Evolutionary conservation across 805 yeast species (phyloP).

Genomic region (Wickerhamiella nectarea): DNA sequence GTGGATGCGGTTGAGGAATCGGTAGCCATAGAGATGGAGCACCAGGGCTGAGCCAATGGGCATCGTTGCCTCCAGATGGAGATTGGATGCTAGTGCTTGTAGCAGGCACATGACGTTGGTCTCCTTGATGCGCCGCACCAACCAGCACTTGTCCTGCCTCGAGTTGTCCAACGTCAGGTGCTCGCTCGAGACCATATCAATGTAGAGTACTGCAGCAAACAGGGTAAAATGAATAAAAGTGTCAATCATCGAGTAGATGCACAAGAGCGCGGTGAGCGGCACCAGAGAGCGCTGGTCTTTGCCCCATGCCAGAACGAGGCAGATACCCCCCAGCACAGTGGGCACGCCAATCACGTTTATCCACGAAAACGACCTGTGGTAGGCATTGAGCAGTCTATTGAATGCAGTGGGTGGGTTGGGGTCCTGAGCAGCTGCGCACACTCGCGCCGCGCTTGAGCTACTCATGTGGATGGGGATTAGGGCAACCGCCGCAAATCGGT

Average conservation of each 20-base stretch:
- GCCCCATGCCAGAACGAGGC: neutral
- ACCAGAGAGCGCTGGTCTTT: slow-evolving; percentile 1
- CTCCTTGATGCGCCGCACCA: neutral
- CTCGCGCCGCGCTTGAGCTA: neutral
- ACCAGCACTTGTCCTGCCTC: neutral
- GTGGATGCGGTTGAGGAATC: slow-evolving; percentile 7
- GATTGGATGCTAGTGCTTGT: neutral
- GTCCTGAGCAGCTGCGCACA: neutral
- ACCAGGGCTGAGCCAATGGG: neutral
- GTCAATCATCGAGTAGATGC: slow-evolving; percentile 2
- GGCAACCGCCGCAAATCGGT: neutral
- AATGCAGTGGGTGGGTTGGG: neutral
- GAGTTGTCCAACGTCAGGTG: neutral
- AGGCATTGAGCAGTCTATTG: slow-evolving; percentile 2
- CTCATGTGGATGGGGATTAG: slow-evolving; percentile 1
- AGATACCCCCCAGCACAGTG: neutral
- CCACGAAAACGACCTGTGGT: neutral
- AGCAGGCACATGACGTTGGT: neutral
- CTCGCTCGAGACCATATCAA: slow-evolving; percentile 8
- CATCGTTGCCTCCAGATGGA: neutral
- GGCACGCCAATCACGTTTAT: neutral
- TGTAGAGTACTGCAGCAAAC: slow-evolving; percentile 7
- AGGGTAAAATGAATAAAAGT: slow-evolving; percentile 4
- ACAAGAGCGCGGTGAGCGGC: slow-evolving; percentile 5
- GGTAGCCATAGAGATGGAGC: slow-evolving; percentile 1